Percentiles rank a stretch among this genome's conserved stretches.
These are phyloP conservation scores for Musa beccarii DNA, from an alignment of 176 grass and related monocot genomes.

Conservation along the genomic window DNA sequence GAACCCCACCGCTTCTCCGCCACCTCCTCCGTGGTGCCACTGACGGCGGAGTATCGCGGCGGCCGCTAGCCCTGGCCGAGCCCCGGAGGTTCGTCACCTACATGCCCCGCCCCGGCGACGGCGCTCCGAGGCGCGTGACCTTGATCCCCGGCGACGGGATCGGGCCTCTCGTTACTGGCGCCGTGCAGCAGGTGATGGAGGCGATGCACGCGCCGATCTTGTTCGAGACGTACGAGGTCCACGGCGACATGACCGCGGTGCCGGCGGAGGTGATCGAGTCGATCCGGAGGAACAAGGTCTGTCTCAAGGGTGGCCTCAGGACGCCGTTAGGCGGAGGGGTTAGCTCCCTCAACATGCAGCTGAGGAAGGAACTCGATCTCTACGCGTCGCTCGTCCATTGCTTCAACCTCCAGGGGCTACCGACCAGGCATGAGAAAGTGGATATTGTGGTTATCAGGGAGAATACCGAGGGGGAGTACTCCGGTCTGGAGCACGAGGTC, in stretches of 20 bases:
- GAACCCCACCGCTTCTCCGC: conserved; percentile 53
- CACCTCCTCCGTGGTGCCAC: conserved; percentile 24
- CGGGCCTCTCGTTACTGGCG: conserved; percentile 80
- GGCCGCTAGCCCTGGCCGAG: conserved; percentile 3
- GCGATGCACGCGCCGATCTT: conserved; percentile 87
- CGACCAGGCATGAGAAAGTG: conserved; percentile 81
- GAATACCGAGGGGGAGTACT: conserved; percentile 96
- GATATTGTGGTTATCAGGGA: conserved; percentile 99
- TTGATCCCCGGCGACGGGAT: conserved; percentile 87
- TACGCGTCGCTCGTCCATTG: conserved; percentile 92
- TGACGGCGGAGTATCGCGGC: not conserved
- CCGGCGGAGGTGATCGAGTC: conserved; percentile 69
- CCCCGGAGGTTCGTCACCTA: conserved; percentile 69
- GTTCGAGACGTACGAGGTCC: conserved; percentile 82
- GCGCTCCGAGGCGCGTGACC: conserved; percentile 63
- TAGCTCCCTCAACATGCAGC: conserved; percentile 79
- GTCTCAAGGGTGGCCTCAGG: conserved; percentile 78
- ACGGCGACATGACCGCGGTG: conserved; percentile 65
- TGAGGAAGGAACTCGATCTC: conserved; percentile 95
- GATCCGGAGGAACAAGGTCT: conserved; percentile 87
- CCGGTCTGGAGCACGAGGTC: conserved; percentile 92
- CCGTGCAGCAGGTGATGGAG: conserved; percentile 85
- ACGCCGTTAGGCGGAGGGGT: conserved; percentile 84
- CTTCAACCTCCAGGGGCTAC: conserved; percentile 80
- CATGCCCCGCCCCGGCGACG: conserved; percentile 92